Evolutionary conservation across 1,284 basidiomycete species (phyloP).

Genomic region (Amylostereum areolatum): DNA sequence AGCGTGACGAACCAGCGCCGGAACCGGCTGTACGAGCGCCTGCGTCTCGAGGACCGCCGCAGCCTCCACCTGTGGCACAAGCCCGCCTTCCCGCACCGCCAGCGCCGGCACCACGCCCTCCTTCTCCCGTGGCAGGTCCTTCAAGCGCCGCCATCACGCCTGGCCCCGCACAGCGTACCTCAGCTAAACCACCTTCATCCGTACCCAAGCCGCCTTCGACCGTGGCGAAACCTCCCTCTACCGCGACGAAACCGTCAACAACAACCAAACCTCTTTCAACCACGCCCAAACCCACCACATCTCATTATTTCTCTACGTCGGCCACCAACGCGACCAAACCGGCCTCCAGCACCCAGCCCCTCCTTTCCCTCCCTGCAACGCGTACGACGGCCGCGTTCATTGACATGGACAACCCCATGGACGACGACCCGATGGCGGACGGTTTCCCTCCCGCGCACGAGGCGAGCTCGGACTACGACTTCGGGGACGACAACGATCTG

Average conservation of each 20-base stretch:
- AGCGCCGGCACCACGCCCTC: constrained; percentile 2
- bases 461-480: constrained; percentile 25
- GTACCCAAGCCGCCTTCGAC: constrained; percentile 1
- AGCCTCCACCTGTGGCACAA: constrained; percentile 5
- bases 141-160: no score
- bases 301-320: background rate
- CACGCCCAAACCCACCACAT: background rate
- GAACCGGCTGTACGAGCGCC: background rate
- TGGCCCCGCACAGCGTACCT: no score
- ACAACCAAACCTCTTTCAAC: background rate
- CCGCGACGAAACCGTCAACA: background rate
- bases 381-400: background rate
- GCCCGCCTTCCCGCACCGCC: constrained; percentile 1
- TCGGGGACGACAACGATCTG: constrained; percentile 26
- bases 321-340: background rate
- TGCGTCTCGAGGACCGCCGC: background rate
- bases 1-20: constrained; percentile 4
- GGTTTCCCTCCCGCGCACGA: constrained; percentile 6
- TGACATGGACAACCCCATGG: constrained; percentile 5
- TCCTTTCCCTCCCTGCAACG: background rate
- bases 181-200: background rate
- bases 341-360: background rate
- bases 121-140: no score
- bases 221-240: background rate
- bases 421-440: constrained; percentile 4